These are phyloP conservation scores for Mycena rosella DNA, from an alignment of 768 basidiomycete species.

Conservation along the genomic window DNA sequence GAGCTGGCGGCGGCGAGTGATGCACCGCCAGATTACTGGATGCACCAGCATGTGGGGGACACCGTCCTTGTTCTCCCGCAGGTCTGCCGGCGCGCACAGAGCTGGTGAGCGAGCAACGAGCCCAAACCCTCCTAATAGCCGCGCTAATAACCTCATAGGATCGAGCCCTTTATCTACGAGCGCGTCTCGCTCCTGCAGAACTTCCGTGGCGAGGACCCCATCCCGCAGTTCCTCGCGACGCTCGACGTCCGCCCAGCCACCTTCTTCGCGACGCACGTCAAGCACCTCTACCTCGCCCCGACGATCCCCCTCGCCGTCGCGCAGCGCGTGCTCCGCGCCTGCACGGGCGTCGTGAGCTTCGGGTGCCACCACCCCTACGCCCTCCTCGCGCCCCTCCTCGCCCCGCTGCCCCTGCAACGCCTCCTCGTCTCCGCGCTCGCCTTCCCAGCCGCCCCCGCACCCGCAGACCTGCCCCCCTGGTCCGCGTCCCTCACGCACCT, in stretches of 20 bases:
- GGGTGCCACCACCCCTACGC: conserved; percentile 32
- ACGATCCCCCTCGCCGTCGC: conserved; percentile 38
- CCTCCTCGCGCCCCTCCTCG: conserved; percentile 22
- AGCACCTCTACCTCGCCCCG: conserved; percentile 51
- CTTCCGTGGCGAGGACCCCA: conserved; percentile 40
- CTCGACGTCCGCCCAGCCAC: conserved; percentile 47
- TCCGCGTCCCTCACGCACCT: conserved; percentile 25
- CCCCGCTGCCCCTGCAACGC: conserved; percentile 21
- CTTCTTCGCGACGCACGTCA: conserved; percentile 54
- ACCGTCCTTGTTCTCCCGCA: conserved; percentile 18
- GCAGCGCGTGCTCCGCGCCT: conserved; percentile 48
- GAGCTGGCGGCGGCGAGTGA: conserved; percentile 23
- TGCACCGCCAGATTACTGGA: conserved; percentile 7
- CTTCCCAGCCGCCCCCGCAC: not conserved
- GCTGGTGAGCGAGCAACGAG: too few relatives aligned
- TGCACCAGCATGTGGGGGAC: conserved; percentile 25
- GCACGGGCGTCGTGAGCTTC: conserved; percentile 52
- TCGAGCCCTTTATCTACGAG: conserved; percentile 54
- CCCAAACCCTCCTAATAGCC: not conserved
- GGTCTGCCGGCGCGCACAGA: conserved; percentile 19
- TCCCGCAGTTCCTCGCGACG: conserved; percentile 50
- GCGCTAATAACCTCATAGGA: conserved; percentile 36
- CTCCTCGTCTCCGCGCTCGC: conserved; percentile 14
- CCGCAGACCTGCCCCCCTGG: conserved; percentile 30
- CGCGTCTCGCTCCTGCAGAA: conserved; percentile 50